Evolutionary conservation across 139 green algal genomes (phyloP), one percentile per base, ranked within the genome.

Genomic region (Spirogloea muscicola): DNA sequence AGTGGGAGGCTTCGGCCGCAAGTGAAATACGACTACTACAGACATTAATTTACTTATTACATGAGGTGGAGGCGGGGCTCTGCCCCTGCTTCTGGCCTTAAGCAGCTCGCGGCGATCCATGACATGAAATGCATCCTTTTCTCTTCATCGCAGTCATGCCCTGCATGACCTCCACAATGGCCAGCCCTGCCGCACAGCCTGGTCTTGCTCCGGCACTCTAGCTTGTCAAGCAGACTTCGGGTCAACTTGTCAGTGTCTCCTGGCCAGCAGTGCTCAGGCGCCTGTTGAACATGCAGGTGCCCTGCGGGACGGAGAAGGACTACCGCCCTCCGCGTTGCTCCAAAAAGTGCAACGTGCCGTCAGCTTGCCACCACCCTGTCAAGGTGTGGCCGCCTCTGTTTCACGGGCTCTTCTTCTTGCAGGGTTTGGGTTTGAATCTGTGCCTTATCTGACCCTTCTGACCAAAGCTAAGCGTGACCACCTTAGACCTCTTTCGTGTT

Each of bases 31-130:
- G 86, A 89, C 87, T 90, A 93, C 87, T 89, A 80, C 87, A 77
- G 90, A 90, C 85, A 83, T 91, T 89, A 85, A 90, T 93, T 93
- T 91, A 90, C 87, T 93, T 90, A 91, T 90, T 93, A 84, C 86
- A 89, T 92, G 79, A 88, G 74, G 89, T 89, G 88, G 88, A 90
- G 84, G 74, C 85, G 85, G 85, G 86, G 84, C 80, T 89, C 74
- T 67, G 82, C 77, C 85, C 85, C 87, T 89, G 55, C 85, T 94
- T 91, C 86, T 92, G 72, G 89, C 68, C 80, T 82, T 86, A 92
- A 91, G 87, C 74, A 63, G 39, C 55, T 80, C 58, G 38, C 61
- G 59, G 64, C 84, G 83, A 91, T 89, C 87, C 86, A 89, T n/a
- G n/a, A n/a, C n/a, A n/a, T n/a, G n/a, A n/a, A n/a, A n/a, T n/a